Conservation (phyloP, 139 green algal genomes). For the Chlorella sp. region DNA sequence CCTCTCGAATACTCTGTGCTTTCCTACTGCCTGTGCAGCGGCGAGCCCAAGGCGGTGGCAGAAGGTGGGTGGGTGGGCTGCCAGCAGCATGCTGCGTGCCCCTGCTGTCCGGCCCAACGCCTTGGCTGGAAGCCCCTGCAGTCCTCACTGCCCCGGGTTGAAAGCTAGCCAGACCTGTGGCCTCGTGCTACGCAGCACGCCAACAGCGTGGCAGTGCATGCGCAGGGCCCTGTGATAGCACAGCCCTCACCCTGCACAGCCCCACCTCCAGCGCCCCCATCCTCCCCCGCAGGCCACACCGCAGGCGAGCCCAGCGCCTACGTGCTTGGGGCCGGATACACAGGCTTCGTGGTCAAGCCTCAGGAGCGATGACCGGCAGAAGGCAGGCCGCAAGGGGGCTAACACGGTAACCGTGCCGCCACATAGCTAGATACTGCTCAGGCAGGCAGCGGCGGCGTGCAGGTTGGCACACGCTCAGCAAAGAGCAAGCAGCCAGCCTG, state of each 20-base stretch:
- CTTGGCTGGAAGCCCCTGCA: not conserved
- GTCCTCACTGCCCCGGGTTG: not conserved
- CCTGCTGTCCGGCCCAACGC: not conserved
- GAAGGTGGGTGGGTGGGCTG: slow-evolving; percentile 23
- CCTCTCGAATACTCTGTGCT: no score
- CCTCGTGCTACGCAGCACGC: not conserved
- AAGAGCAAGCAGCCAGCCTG: no score
- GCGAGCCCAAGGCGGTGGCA: slow-evolving; percentile 17
- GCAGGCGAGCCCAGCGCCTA: not conserved
- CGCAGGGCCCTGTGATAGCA: not conserved
- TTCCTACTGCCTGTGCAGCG: not conserved
- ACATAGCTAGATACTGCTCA: not conserved
- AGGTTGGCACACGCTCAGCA: no score
- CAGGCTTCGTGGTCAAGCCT: slow-evolving; percentile 28
- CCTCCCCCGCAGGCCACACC: slow-evolving; percentile 18
- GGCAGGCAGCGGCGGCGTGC: no score
- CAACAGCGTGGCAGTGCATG: not conserved
- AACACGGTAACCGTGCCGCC: not conserved
- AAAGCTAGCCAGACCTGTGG: not conserved
- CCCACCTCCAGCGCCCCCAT: not conserved
- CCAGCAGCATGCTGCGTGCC: not conserved
- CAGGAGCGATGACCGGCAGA: not conserved
- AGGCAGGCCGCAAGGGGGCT: not conserved
- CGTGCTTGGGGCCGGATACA: not conserved
- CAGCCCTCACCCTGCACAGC: not conserved